These are phyloP conservation scores for Vigna trinervia DNA, from an alignment of 306 rosid genomes.

Conservation along the genomic window DNA sequence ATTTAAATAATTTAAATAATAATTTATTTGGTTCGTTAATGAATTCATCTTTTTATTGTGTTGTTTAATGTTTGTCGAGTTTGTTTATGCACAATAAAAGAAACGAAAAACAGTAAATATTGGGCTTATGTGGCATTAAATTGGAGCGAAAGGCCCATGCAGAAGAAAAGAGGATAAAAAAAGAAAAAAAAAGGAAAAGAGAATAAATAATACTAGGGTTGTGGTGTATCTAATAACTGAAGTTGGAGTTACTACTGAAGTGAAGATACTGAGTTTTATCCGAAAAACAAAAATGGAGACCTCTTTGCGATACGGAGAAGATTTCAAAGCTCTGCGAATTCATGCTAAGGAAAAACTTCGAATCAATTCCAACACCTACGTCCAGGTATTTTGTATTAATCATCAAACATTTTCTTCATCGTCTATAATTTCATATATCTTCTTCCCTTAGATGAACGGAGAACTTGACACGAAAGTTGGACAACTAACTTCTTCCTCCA, in stretches of 20 bases:
- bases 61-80: too few relatives aligned
- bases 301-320: constrained; percentile 73
- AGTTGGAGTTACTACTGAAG: not conserved
- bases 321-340: constrained; percentile 71
- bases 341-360: constrained; percentile 75
- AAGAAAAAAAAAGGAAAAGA: not conserved
- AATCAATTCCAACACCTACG: constrained; percentile 69
- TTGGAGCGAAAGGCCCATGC: not conserved
- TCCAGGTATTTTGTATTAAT: constrained; percentile 55
- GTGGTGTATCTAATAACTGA: not conserved
- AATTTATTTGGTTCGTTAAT: too few relatives aligned
- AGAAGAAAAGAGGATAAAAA: not conserved
- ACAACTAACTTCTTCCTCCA: constrained; percentile 51
- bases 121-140: constrained; percentile 17
- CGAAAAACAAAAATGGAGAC: constrained; percentile 70
- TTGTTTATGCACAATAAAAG: too few relatives aligned
- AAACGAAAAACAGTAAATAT: not conserved
- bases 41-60: too few relatives aligned
- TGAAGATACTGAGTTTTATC: not conserved
- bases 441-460: constrained; percentile 64
- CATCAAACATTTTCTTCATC: not conserved
- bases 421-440: too few relatives aligned
- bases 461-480: constrained; percentile 83
- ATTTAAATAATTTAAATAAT: too few relatives aligned
- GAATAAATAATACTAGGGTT: constrained; percentile 20